Base-by-base conservation (phyloP, 805 yeast species). In the Saturnispora mendoncae region DNA sequence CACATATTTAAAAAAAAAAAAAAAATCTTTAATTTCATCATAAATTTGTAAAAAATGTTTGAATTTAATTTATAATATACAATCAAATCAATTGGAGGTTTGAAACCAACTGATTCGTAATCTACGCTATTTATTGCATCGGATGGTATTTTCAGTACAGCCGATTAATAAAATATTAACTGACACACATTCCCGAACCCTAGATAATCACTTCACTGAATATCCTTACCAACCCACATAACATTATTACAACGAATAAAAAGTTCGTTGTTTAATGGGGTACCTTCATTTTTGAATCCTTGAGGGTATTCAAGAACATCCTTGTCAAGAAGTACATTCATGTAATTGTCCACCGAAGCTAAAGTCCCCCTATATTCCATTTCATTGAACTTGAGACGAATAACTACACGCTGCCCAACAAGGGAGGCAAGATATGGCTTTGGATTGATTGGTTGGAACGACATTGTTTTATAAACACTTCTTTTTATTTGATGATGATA, bases 181-280 rank as follows among this genome's bases (percentile, higher is more conserved):
- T n/a, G n/a, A n/a, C n/a, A n/a, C n/a, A n/a, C n/a, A n/a, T n/a
- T n/a, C n/a, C n/a, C n/a, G n/a, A n/a, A n/a, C n/a, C n/a, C n/a
- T n/a, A n/a, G n/a, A n/a, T n/a, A 17, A 7, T 14, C n/a, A 13
- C 60, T 44, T 66, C 71, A 42, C 75, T 64, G 39, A 14, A 37
- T 15, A 29, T 56, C 64, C 46, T 71, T 75, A 38, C 82, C 70
- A 18, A 83, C 65, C 76, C 84, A 86, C 35, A 88, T 67, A 1
- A 88, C 95, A 51, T 90, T 88, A 57, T 88, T 88, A 60, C 97
- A 88, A 56, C 97, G 69, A 43, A 88, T 80, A 55, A 90, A 82
- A 18, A 90, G 66, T 51, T 88, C 95, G 18, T 55, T 57, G 4
- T 58, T 56, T 8, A 62, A 44, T 3, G 46, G 50, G 4, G 54